Conservation (phyloP, 495 filamentous ascomycete species). For the Podospora australis region DNA sequence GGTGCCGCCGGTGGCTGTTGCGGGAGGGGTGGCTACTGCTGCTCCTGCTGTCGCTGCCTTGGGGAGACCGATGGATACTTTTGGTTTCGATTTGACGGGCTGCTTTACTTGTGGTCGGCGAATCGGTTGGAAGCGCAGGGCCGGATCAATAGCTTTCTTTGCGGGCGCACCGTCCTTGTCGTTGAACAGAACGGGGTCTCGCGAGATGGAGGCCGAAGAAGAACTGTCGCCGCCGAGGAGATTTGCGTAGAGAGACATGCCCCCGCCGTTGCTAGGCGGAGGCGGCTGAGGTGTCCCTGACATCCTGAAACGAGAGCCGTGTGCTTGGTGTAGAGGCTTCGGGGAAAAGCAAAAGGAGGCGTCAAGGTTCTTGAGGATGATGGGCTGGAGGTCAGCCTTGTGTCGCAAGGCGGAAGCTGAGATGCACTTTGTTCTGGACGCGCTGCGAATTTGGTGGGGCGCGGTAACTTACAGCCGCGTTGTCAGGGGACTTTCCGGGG, state of each 20-base stretch:
- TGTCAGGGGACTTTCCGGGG: no score
- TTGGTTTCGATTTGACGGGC: conserved; percentile 65
- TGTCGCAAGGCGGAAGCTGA: background rate
- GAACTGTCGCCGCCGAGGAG: conserved; percentile 36
- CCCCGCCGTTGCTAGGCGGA: conserved; percentile 23
- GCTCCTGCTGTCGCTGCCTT: conserved; percentile 11
- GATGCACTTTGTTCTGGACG: background rate
- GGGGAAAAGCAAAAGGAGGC: no score
- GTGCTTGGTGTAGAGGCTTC: background rate
- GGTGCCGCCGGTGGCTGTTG: background rate
- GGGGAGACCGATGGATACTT: conserved; percentile 36
- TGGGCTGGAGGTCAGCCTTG: background rate
- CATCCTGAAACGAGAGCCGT: conserved; percentile 2
- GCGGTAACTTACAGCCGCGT: no score
- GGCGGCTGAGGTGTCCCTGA: conserved; percentile 12
- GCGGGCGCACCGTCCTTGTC: conserved; percentile 50
- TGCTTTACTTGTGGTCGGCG: conserved; percentile 61
- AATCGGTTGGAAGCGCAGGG: conserved; percentile 81
- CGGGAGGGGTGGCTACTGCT: background rate
- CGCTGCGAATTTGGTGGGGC: background rate
- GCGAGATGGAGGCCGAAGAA: conserved; percentile 59
- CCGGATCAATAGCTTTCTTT: conserved; percentile 70
- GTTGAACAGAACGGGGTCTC: conserved; percentile 74
- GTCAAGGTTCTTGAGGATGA: background rate
- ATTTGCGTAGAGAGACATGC: conserved; percentile 53